Evolutionary conservation across 257 asterid genomes (phyloP).

Genomic region (Plantago major): DNA sequence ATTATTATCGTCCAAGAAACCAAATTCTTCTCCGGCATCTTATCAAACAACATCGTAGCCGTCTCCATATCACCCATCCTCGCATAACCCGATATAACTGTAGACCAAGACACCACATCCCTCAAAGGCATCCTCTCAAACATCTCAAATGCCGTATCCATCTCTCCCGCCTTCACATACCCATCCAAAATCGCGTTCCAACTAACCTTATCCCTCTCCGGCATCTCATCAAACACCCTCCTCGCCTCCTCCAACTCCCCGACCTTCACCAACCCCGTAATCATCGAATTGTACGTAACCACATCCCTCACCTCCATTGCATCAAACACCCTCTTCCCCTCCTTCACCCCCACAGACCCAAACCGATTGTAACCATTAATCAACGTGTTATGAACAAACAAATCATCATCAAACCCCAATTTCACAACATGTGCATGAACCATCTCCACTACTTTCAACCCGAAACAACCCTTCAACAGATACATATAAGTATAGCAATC

Average conservation of each 20-base stretch:
- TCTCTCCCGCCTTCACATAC: constrained; percentile 49
- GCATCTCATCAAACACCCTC: constrained; percentile 59
- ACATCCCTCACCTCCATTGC: constrained; percentile 52
- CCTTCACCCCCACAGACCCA: constrained; percentile 43
- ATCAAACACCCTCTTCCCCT: constrained; percentile 44
- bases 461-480: constrained; percentile 54
- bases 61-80: constrained; percentile 60
- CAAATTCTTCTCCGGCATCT: constrained; percentile 75
- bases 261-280: constrained; percentile 41
- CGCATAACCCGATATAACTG: constrained; percentile 57
- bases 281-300: constrained; percentile 67
- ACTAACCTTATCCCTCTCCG: constrained; percentile 46
- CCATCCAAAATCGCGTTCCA: constrained; percentile 58
- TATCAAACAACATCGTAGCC: constrained; percentile 67
- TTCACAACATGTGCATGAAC: constrained; percentile 63
- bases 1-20: constrained; percentile 75
- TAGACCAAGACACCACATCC: constrained; percentile 84
- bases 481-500: constrained; percentile 60
- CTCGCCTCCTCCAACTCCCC: constrained; percentile 38
- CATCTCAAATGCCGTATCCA: constrained; percentile 41
- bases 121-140: constrained; percentile 55
- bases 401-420: constrained; percentile 42
- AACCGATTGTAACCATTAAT: constrained; percentile 65
- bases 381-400: constrained; percentile 56
- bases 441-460: constrained; percentile 39